These are phyloP conservation scores for Citrus trifoliata DNA, from an alignment of 345 rosid species.

Conservation along the genomic window DNA sequence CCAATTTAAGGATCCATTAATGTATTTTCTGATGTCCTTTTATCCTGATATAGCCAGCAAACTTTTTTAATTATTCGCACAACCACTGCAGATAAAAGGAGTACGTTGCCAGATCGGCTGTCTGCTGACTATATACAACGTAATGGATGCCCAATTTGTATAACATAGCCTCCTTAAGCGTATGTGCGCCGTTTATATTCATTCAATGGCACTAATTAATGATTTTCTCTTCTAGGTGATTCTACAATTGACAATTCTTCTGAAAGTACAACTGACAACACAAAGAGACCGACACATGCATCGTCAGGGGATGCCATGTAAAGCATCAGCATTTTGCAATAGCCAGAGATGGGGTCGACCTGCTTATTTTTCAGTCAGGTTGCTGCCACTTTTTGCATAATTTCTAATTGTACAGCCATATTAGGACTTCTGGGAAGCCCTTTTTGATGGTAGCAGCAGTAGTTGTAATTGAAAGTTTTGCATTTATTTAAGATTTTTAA, in stretches of 20 bases:
- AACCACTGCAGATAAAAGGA: constrained; percentile 37
- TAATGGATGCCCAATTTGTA: constrained; percentile 25
- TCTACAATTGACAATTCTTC: constrained; percentile 48
- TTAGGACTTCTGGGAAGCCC: constrained; percentile 1
- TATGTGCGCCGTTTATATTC: neutral
- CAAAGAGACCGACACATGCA: constrained; percentile 16
- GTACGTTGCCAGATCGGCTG: constrained; percentile 32
- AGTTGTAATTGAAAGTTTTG: constrained; percentile 8
- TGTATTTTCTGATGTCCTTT: neutral
- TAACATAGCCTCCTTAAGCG: neutral
- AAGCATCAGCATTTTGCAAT: constrained; percentile 2
- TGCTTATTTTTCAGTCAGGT: constrained; percentile 40
- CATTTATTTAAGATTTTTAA: neutral
- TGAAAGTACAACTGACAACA: constrained; percentile 23
- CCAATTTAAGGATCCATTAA: neutral
- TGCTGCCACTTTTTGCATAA: constrained; percentile 1
- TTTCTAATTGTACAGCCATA: constrained; percentile 21
- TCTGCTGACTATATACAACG: constrained; percentile 51
- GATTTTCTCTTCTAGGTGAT: constrained; percentile 49
- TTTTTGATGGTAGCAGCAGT: neutral
- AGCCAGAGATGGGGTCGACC: constrained; percentile 22
- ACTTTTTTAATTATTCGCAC: constrained; percentile 3
- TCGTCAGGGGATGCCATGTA: constrained; percentile 20
- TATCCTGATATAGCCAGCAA: neutral
- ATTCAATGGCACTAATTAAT: constrained; percentile 1